Percentiles rank a stretch among this genome's conserved stretches.
Conservation (phyloP, 441 rosid species). For the Mallotus japonicus region DNA sequence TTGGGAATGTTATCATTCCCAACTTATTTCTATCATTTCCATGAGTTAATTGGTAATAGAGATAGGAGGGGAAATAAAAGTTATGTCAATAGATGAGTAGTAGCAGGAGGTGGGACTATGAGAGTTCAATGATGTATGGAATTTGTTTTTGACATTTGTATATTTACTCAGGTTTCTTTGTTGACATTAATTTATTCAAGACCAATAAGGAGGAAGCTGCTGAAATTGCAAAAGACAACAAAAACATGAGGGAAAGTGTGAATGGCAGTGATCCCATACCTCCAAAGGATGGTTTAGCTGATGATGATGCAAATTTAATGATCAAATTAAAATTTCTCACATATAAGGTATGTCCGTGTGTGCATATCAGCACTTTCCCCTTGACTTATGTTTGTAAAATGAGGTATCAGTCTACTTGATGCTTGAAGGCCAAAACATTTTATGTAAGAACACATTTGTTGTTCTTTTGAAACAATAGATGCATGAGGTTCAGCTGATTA, state of each 20-base stretch:
- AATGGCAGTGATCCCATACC: conserved; percentile 38
- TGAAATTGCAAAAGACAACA: conserved; percentile 45
- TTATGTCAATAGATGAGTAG: neutral
- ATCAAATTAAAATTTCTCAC: conserved; percentile 91
- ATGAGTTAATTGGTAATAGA: neutral
- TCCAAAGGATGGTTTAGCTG: conserved; percentile 60
- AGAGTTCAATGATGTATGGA: neutral
- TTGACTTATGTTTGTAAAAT: neutral
- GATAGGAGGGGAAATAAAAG: neutral
- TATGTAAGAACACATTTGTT: neutral
- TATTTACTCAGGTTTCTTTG: conserved; percentile 69
- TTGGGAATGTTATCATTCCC: neutral
- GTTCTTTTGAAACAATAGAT: neutral
- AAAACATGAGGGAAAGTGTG: conserved; percentile 34
- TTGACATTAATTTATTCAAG: conserved; percentile 87
- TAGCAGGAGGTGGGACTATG: neutral
- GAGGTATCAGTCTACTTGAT: neutral
- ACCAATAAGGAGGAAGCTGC: conserved; percentile 56
- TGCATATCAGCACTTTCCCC: neutral
- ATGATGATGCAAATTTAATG: conserved; percentile 92
- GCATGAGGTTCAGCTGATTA: neutral
- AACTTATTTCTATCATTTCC: neutral
- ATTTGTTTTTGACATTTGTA: conserved; percentile 16
- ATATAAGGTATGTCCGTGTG: conserved; percentile 60
- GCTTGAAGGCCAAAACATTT: conserved; percentile 10